Base-by-base conservation (phyloP, 2,329 filamentous ascomycete species). In the Canariomyces notabilis region DNA sequence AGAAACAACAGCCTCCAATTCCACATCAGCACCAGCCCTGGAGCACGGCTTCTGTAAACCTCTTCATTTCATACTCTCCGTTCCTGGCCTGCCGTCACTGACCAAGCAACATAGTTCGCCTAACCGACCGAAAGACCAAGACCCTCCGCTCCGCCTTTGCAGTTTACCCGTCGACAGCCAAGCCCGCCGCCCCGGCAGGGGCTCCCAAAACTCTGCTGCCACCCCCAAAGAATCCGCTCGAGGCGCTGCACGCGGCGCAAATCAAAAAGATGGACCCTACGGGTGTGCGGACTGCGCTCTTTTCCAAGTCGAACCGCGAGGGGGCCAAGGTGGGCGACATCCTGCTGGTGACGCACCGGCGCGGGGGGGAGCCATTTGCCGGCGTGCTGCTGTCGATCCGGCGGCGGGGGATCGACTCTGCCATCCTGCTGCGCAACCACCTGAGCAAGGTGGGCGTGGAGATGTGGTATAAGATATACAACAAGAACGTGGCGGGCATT, bases 401-500 rank as follows among this genome's bases (percentile, higher is more conserved):
- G 46, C 78, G 89, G 44, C 78, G 86, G n/a, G 89, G 89, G 49
- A 79, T 93, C 50, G 91, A 97, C 70, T 95, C 89, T 2, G 86
- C 87, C 4, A 84, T 98, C 45, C 71, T 95, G 49, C 75, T 98
- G 50, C 80, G 93, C 46, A 91, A 91, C 59, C 83, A 94, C 63
- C 72, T 98, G 58, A 90, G 88, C 56, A 80, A 87, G 58, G 80
- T 94, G 6, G 87, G 88, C 50, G 88, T 95, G 50, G 93, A 98
- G 77, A 93, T 95, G 88, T 95, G 89, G 83, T 89, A 87, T 69
- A 98, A 98, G 75, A 76, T 97, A 49, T 97, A 93, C 74, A 87
- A 82, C 62, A 91, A 91, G 50, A 85, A 87, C 62, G 85, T 97
- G 23, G 82, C 86, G 64, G 88, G 87, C 54, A 89, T 98, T 61